These are phyloP conservation scores for Mycena galopus DNA, from an alignment of 768 basidiomycete species.

Conservation along the genomic window DNA sequence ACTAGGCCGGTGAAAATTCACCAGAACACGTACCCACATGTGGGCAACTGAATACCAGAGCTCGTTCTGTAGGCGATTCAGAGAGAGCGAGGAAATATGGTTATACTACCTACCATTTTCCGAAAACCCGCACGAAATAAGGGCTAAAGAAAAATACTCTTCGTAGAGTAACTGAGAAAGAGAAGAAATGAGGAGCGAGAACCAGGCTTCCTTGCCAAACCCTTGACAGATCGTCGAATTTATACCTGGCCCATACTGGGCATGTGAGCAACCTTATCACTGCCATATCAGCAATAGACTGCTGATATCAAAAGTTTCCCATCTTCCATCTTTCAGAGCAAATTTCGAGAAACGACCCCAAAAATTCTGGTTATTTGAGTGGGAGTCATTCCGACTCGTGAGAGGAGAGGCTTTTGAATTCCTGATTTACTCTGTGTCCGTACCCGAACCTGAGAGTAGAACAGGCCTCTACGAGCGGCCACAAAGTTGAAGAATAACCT, in stretches of 20 bases:
- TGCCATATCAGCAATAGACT: neutral
- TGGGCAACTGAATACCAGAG: slow-evolving; percentile 10
- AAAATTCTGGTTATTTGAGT: neutral
- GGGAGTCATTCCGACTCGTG: neutral
- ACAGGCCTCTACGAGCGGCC: too few relatives aligned
- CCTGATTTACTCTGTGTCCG: too few relatives aligned
- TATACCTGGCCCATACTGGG: neutral
- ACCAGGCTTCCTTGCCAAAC: slow-evolving; percentile 14
- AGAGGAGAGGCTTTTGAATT: too few relatives aligned
- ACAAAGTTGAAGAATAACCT: neutral
- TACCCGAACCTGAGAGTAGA: neutral
- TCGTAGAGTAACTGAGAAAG: neutral
- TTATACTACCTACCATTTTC: slow-evolving; percentile 1
- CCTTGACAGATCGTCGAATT: neutral
- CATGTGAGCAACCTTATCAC: neutral
- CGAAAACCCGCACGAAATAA: neutral
- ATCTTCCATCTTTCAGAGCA: neutral
- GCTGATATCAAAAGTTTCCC: neutral
- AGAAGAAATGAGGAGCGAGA: slow-evolving; percentile 12
- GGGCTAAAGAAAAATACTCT: neutral
- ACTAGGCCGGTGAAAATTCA: neutral
- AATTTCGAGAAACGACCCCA: neutral
- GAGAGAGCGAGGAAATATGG: neutral
- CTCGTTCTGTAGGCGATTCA: neutral
- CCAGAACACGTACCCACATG: slow-evolving; percentile 8